A percentile compares a stretch with the other conserved stretches of the same genome.
These are phyloP conservation scores for Diaporthe ilicicola DNA, from an alignment of 2,329 filamentous ascomycete genomes.

Conservation along the genomic window DNA sequence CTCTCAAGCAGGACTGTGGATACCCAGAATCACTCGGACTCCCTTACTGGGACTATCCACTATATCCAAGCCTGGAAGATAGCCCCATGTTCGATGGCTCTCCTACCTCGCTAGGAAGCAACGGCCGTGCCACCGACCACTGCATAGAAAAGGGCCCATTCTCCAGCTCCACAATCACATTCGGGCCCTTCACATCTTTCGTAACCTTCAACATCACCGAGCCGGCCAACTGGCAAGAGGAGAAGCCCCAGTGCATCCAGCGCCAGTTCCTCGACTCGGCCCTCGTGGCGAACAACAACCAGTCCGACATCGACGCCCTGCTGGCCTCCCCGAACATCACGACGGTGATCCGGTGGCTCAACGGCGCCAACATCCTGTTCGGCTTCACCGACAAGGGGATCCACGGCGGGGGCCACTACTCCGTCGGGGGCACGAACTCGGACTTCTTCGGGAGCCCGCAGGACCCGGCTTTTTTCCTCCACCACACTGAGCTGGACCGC, in stretches of 20 bases:
- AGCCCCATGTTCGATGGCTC: slow-evolving; percentile 30
- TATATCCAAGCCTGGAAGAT: slow-evolving; percentile 17
- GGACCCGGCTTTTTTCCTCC: slow-evolving; percentile 47
- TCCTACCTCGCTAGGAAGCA: slow-evolving; percentile 23
- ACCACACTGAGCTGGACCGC: slow-evolving; percentile 42
- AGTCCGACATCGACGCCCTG: slow-evolving; percentile 34
- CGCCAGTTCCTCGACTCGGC: slow-evolving; percentile 29
- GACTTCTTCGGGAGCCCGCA: slow-evolving; percentile 23
- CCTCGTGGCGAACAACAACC: slow-evolving; percentile 25
- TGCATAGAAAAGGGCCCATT: slow-evolving; percentile 40
- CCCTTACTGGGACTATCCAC: slow-evolving; percentile 30
- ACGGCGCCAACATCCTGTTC: slow-evolving; percentile 13
- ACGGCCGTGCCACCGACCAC: slow-evolving; percentile 29
- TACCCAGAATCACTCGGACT: slow-evolving; percentile 27
- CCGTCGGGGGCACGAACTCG: slow-evolving; percentile 18
- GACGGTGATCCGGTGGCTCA: slow-evolving; percentile 32
- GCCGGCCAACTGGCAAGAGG: slow-evolving; percentile 24
- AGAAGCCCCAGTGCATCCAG: slow-evolving; percentile 26
- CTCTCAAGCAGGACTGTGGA: slow-evolving; percentile 26
- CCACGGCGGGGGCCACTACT: slow-evolving; percentile 26
- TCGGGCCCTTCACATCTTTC: slow-evolving; percentile 34
- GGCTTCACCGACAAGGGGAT: slow-evolving; percentile 22
- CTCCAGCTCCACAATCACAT: slow-evolving; percentile 35
- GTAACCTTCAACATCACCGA: slow-evolving; percentile 34
- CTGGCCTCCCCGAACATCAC: slow-evolving; percentile 33